Percentiles rank a stretch among this genome's conserved stretches.
Evolutionary conservation across 129 eudicot genomes (phyloP).

Genomic region (Ambrosia artemisiifolia): DNA sequence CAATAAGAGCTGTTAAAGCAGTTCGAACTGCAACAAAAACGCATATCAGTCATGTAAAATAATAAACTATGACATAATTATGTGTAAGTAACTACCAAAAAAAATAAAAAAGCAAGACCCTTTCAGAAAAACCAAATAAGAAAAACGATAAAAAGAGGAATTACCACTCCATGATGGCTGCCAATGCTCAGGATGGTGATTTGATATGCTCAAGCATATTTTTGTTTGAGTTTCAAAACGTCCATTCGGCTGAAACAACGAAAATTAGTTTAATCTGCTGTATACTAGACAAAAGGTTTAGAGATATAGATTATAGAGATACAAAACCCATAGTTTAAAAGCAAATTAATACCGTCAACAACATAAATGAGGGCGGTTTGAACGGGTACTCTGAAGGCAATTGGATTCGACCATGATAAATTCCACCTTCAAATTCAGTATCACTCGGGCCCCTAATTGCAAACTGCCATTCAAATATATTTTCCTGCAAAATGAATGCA

Average conservation of each 20-base stretch:
- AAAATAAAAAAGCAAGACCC: neutral
- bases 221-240: constrained; percentile 99
- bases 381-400: constrained; percentile 93
- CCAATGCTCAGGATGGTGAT: constrained; percentile 99
- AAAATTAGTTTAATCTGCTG: neutral
- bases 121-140: no score
- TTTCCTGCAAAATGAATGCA: constrained; percentile 50
- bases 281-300: neutral
- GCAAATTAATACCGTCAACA: constrained; percentile 66
- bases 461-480: constrained; percentile 98
- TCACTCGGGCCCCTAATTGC: constrained; percentile 92
- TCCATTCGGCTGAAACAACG: constrained; percentile 74
- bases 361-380: constrained; percentile 96
- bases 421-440: constrained; percentile 94
- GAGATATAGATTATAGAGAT: neutral
- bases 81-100: neutral
- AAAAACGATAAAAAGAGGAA: neutral
- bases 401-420: constrained; percentile 95
- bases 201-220: constrained; percentile 97
- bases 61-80: neutral
- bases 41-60: neutral
- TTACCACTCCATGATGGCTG: constrained; percentile 99
- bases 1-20: constrained; percentile 87
- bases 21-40: constrained; percentile 68
- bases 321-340: constrained; percentile 3